Percentiles rank a stretch among this genome's conserved stretches.
Evolutionary conservation across 2,329 filamentous ascomycete genomes (phyloP).

Genomic region (Sporothrix mexicana): DNA sequence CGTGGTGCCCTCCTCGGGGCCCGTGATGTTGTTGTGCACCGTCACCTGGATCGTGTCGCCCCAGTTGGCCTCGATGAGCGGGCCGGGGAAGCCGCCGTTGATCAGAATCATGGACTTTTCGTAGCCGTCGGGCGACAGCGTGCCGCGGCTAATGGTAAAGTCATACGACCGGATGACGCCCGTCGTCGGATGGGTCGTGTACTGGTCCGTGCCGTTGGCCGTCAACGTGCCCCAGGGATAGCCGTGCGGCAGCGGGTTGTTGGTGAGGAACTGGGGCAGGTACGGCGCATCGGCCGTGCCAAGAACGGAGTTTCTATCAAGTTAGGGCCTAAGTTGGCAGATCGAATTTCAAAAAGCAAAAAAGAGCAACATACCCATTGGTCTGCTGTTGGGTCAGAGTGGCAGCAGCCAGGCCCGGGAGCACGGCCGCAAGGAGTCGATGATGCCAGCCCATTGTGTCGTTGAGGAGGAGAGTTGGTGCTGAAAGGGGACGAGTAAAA

Average conservation of each 20-base stretch:
- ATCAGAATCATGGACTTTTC: conserved; percentile 55
- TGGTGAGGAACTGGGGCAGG: conserved; percentile 52
- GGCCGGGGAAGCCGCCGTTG: conserved; percentile 46
- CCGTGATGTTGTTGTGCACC: conserved; percentile 68
- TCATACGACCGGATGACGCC: conserved; percentile 62
- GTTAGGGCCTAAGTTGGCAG: conserved; percentile 24
- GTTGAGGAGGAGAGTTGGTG: not conserved
- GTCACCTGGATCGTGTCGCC: conserved; percentile 59
- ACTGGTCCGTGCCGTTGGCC: conserved; percentile 56
- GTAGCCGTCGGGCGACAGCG: conserved; percentile 63
- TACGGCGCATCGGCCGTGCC: conserved; percentile 49
- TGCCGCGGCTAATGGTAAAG: conserved; percentile 57
- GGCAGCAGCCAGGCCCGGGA: conserved; percentile 39
- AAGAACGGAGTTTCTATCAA: conserved; percentile 48
- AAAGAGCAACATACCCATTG: conserved; percentile 45
- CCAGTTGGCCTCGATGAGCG: conserved; percentile 45
- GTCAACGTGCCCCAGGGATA: conserved; percentile 59
- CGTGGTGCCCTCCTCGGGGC: conserved; percentile 51
- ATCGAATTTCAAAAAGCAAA: not conserved
- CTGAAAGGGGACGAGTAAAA: not conserved
- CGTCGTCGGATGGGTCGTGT: conserved; percentile 55
- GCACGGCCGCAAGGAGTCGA: conserved; percentile 33
- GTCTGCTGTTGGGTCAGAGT: conserved; percentile 46
- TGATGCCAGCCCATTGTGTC: conserved; percentile 29
- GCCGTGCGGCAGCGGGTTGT: conserved; percentile 56